Conservation (phyloP, 306 rosid species). For the Quercus agrifolia region DNA sequence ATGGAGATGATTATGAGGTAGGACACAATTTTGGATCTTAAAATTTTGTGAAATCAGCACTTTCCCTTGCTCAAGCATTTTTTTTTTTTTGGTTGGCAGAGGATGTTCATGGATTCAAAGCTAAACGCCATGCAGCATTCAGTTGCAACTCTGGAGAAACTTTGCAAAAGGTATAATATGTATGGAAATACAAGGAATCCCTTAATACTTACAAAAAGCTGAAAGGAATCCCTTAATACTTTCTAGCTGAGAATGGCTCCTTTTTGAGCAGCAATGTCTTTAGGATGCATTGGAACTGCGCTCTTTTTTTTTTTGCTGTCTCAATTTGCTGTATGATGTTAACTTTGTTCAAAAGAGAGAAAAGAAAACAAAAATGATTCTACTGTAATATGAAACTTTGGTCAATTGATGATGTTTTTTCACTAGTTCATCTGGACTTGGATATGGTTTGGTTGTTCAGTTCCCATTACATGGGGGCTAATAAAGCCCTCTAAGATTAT, state of each 20-base stretch:
- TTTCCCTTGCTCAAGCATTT: conserved; percentile 1
- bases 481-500: no score
- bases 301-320: conserved; percentile 11
- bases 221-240: no score
- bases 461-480: no score
- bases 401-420: background rate
- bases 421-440: background rate
- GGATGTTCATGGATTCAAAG: conserved; percentile 85
- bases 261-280: background rate
- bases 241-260: conserved; percentile 15
- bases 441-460: background rate
- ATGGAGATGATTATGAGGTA: conserved; percentile 73
- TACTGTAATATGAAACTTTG: background rate
- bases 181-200: conserved; percentile 41
- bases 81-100: conserved; percentile 37
- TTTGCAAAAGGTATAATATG: conserved; percentile 58
- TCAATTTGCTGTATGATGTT: conserved; percentile 12
- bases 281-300: background rate
- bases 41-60: background rate
- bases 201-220: conserved; percentile 20
- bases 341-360: background rate
- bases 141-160: conserved; percentile 65
- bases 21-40: background rate
- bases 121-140: conserved; percentile 89
- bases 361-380: background rate